Evolutionary conservation across 306 rosid species (phyloP), one percentile per base, ranked within the genome.

Genomic region (Glycine tomentella): DNA sequence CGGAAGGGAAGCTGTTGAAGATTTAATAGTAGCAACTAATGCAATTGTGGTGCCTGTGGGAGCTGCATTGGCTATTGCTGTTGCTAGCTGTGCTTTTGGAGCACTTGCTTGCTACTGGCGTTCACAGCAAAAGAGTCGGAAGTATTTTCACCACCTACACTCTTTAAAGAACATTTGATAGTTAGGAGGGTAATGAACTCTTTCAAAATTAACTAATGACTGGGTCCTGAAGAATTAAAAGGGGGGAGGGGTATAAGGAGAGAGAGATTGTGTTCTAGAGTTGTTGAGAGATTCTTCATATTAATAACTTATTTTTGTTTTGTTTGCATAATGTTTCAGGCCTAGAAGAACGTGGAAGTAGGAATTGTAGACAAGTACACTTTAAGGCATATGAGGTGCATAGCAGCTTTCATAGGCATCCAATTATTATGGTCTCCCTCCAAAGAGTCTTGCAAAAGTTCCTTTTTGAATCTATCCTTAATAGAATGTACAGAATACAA

Each of bases 91-190:
- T 81, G 99, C 94, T 74, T 95, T 95, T 20, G 99, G 99, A 59
- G 99, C 95, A 44, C 97, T 95, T 9, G 99, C 99, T 58, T 95
- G 96, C 87, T 93, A 90, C 90, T 95, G 99, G 99, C 98, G 99
- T 15, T 95, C 98, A 1, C 97, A 88, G 84, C 99, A 95, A 71
- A 95, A 95, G 95, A 95, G 96, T 87, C 98, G 97, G 92, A 95
- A 95, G 99, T 95, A 93, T 91, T 91, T 86, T 69, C 97, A 90
- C 91, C 94, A 90, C 80, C 98, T 90, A 87, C 90, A 87, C 92
- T 90, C 97, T 93, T 89, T 87, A 87, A 93, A 95, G 94, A 93
- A 87, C 91, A 90, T 95, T 75, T 95, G 94, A 95, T 93, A 74
- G 87, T 89, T 91, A 88, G 94, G 92, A 93, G 97, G 94, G 92